A percentile compares a stretch with the other conserved stretches of the same genome.
These are phyloP conservation scores for Neospora caninum DNA, from an alignment of 169 alveolate genomes.

Conservation along the genomic window DNA sequence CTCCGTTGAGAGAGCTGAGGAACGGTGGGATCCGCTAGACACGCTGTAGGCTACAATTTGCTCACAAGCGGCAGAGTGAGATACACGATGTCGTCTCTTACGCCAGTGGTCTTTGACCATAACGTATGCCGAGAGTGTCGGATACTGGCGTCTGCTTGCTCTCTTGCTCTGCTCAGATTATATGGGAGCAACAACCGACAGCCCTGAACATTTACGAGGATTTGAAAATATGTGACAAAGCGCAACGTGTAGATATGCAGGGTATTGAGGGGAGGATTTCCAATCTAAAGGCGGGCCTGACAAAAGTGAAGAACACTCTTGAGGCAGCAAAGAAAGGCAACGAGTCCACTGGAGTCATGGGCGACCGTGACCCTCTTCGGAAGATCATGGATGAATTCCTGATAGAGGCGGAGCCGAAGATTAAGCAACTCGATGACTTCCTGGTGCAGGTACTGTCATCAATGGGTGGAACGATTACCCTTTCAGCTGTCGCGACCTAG, in stretches of 20 bases:
- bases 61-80: no score
- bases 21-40: no score
- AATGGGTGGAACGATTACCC: no score
- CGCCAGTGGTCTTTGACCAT: neutral
- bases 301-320: constrained; percentile 68
- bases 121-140: neutral
- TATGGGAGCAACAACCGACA: constrained; percentile 74
- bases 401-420: constrained; percentile 68
- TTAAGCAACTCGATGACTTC: constrained; percentile 63
- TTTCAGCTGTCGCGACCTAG: no score
- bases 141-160: neutral
- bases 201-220: constrained; percentile 67
- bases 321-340: constrained; percentile 71
- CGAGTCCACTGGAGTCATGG: constrained; percentile 74
- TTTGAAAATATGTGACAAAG: constrained; percentile 69
- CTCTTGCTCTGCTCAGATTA: constrained; percentile 32
- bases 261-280: constrained; percentile 72
- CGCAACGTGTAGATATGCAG: constrained; percentile 68
- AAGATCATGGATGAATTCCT: constrained; percentile 72
- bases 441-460: constrained; percentile 16
- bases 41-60: no score
- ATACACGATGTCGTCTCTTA: neutral
- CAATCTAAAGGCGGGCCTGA: constrained; percentile 46
- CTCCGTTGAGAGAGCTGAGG: no score
- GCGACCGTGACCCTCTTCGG: constrained; percentile 74